A percentile compares a stretch with the other conserved stretches of the same genome.
Evolutionary conservation across 78 protist species (phyloP).

Genomic region (Chrysochromulina tobinii): DNA sequence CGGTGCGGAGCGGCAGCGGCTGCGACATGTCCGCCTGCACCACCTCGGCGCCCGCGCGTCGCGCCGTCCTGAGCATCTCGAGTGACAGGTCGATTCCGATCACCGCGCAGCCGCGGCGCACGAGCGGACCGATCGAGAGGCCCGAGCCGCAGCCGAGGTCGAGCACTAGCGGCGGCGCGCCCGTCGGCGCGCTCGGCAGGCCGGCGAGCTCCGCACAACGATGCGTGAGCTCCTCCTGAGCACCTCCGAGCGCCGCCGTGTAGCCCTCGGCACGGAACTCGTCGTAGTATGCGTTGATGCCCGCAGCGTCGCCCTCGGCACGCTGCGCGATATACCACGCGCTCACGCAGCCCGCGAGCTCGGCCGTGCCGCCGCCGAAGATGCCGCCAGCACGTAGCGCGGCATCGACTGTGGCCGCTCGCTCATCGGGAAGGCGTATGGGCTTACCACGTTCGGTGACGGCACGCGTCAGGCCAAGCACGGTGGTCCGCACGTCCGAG

Average conservation of each 20-base stretch:
- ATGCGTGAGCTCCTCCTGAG: not conserved
- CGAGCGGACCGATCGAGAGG: not conserved
- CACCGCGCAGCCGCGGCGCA: not conserved
- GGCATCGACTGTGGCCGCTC: not conserved
- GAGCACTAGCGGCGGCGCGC: not conserved
- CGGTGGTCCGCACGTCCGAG: not conserved
- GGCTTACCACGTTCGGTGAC: not conserved
- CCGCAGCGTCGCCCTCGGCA: not conserved
- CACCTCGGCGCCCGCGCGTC: not conserved
- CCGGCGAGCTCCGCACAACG: not conserved
- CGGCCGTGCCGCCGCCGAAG: not conserved
- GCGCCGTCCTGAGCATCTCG: not conserved
- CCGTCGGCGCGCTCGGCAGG: not conserved
- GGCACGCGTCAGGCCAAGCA: not conserved
- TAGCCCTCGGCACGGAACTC: not conserved
- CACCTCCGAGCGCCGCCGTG: not conserved
- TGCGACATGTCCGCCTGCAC: not conserved
- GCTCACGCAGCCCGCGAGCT: not conserved
- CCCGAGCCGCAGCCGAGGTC: slow-evolving; percentile 10
- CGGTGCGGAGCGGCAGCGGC: not conserved
- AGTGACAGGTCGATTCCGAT: not conserved
- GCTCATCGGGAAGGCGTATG: not conserved
- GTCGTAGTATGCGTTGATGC: not conserved
- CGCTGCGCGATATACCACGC: not conserved
- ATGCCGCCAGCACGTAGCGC: not conserved